These are phyloP conservation scores for Aureobasidium subglaciale DNA, from an alignment of 2,329 filamentous ascomycete species.

Conservation along the genomic window DNA sequence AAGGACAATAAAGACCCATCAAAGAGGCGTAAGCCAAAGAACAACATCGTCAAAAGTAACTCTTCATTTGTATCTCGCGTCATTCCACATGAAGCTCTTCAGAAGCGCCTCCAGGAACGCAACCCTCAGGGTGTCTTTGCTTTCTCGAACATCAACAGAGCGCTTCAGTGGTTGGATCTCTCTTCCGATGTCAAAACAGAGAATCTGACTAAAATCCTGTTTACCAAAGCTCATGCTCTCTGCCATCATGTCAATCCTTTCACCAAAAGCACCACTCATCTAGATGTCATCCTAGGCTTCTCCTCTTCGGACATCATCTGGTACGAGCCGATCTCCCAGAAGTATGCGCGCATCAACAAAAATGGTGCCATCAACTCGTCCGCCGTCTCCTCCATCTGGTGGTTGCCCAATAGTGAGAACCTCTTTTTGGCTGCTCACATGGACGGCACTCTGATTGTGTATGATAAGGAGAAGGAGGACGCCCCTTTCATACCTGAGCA, in stretches of 20 bases:
- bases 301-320: constrained; percentile 96
- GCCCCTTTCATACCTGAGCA: constrained; percentile 64
- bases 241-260: constrained; percentile 86
- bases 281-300: constrained; percentile 92
- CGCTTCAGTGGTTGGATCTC: constrained; percentile 92
- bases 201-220: constrained; percentile 89
- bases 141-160: constrained; percentile 92
- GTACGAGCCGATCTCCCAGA: constrained; percentile 95
- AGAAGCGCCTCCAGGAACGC: constrained; percentile 73
- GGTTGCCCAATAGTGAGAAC: constrained; percentile 91
- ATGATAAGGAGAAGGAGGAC: constrained; percentile 96
- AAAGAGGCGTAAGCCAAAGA: constrained; percentile 91
- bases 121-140: constrained; percentile 73
- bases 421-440: constrained; percentile 87
- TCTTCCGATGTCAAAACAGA: constrained; percentile 74
- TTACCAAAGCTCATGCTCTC: constrained; percentile 90
- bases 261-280: constrained; percentile 71
- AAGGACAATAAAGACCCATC: constrained; percentile 54
- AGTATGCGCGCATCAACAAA: constrained; percentile 93
- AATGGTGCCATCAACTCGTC: constrained; percentile 85
- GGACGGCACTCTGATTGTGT: constrained; percentile 85
- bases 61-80: constrained; percentile 97
- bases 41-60: constrained; percentile 96
- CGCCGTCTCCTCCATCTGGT: constrained; percentile 78
- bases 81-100: constrained; percentile 75